A percentile compares a stretch with the other conserved stretches of the same genome.
Evolutionary conservation across 306 rosid genomes (phyloP).

Genomic region (Begonia fuchsioides): DNA sequence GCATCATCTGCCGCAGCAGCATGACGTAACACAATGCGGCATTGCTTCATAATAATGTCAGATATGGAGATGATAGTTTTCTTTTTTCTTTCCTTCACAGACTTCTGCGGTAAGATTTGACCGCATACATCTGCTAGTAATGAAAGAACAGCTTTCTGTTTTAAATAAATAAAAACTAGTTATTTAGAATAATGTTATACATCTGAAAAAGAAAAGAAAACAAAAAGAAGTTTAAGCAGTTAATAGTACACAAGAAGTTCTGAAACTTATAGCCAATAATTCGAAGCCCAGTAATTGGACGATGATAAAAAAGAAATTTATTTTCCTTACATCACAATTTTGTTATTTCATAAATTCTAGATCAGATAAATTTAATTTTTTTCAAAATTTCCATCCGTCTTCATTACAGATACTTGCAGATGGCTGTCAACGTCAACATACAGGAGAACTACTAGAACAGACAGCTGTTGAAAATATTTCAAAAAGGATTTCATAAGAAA

Average conservation of each 20-base stretch:
- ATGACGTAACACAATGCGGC: constrained; percentile 79
- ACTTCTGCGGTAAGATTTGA: constrained; percentile 32
- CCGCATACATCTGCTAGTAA: constrained; percentile 47
- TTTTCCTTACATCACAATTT: too few species aligned
- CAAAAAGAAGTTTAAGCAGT: background rate
- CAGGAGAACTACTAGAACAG: background rate
- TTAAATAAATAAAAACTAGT: constrained; percentile 20
- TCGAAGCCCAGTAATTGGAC: background rate
- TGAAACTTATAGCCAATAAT: background rate
- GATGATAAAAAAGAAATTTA: too few species aligned
- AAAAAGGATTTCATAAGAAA: background rate
- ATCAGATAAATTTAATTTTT: too few species aligned
- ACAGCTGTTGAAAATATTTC: background rate
- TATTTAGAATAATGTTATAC: constrained; percentile 19
- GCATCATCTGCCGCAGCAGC: constrained; percentile 84
- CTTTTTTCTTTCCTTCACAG: constrained; percentile 44
- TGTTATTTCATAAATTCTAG: too few species aligned
- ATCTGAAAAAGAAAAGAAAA: constrained; percentile 5
- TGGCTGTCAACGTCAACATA: background rate
- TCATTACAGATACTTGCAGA: background rate
- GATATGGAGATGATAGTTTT: constrained; percentile 46
- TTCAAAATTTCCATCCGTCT: too few species aligned
- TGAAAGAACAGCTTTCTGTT: constrained; percentile 96
- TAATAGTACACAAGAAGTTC: background rate
- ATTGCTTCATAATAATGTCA: constrained; percentile 72